Evolutionary conservation across 306 rosid genomes (phyloP), one percentile per base, ranked within the genome.

Genomic region (Begonia fuchsioides): DNA sequence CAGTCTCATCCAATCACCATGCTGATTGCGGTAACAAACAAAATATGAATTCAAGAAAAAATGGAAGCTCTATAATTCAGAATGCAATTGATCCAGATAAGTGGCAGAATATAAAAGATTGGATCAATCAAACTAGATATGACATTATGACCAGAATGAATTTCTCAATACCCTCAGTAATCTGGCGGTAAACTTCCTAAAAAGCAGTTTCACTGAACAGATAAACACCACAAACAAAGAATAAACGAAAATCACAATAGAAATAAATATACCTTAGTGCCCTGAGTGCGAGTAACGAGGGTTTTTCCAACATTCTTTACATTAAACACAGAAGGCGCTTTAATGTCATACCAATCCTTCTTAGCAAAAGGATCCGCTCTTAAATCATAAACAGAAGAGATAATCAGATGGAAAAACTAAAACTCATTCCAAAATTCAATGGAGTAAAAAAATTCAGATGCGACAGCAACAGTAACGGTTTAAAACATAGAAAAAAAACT

Each of bases 341-440:
- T 90, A 59, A 90, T 75, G 41, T 90, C 95, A 5, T 90, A 90
- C 98, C 98, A 90, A 17, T 90, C 98, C 69, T 90, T 90, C 93
- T 90, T 90, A 5, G 98, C 53, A 59, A 90, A 90, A 15, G 98
- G 98, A 72, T 90, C 98, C 1, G 76, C 72, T 13, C 98, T 90
- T 17, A 49, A 35, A 10, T 39, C 10, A 13, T 18, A 15, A 18
- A 64, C 39, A 11, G 9, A 1, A 12, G 32, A 15, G 11, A 11
- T 17, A 38, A 5, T 10, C 10, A 7, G 38, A 38, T 11, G 5
- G 1, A 39, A 16, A 13, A 10, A 60, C 39, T 52, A 1, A 15
- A 50, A 26, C 54, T 5, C 13, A 5, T 6, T 39, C 10, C 11
- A 9, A 38, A 49, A 49, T n/a, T 6, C n/a, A 15, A 39, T 10